phyloP scores from a whole-genome alignment of 495 filamentous ascomycete genomes.

The Hypoxylon fuscum region DNA sequence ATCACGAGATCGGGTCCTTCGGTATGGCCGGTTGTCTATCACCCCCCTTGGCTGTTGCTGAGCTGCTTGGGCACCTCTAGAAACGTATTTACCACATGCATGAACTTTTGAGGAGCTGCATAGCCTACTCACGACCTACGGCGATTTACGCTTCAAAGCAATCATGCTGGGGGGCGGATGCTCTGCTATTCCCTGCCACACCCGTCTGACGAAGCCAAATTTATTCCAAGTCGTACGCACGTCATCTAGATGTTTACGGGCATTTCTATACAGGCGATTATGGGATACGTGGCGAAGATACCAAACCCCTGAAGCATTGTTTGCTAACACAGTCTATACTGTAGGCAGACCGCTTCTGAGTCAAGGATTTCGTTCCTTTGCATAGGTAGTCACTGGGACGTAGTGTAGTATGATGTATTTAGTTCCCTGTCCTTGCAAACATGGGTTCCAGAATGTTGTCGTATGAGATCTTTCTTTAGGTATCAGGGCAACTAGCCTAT shows the following conservation, averaged over 20 bases:
- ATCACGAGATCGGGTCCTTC: constrained; percentile 28
- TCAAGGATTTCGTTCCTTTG: not conserved
- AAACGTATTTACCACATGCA: constrained; percentile 15
- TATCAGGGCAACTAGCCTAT: too few species aligned
- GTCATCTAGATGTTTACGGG: not conserved
- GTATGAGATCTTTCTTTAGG: too few species aligned
- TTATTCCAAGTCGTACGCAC: not conserved
- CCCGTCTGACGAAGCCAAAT: too few species aligned
- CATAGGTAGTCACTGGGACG: too few species aligned
- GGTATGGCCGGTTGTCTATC: not conserved
- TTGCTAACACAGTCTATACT: not conserved
- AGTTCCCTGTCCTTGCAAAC: too few species aligned
- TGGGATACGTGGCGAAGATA: not conserved
- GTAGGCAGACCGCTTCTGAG: not conserved
- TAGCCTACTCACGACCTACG: constrained; percentile 1
- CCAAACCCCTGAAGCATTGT: not conserved
- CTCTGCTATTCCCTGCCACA: too few species aligned
- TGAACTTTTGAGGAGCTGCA: constrained; percentile 12
- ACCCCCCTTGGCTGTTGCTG: not conserved
- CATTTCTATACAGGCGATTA: not conserved
- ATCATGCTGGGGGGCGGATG: too few species aligned
- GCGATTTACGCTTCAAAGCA: constrained; percentile 1
- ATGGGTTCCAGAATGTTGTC: too few species aligned
- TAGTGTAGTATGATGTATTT: too few species aligned
- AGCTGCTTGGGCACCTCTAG: not conserved